Percentiles rank a stretch among this genome's conserved stretches.
These are phyloP conservation scores for Phialemonium atrogriseum DNA, from an alignment of 2,329 filamentous ascomycete genomes.

Conservation along the genomic window DNA sequence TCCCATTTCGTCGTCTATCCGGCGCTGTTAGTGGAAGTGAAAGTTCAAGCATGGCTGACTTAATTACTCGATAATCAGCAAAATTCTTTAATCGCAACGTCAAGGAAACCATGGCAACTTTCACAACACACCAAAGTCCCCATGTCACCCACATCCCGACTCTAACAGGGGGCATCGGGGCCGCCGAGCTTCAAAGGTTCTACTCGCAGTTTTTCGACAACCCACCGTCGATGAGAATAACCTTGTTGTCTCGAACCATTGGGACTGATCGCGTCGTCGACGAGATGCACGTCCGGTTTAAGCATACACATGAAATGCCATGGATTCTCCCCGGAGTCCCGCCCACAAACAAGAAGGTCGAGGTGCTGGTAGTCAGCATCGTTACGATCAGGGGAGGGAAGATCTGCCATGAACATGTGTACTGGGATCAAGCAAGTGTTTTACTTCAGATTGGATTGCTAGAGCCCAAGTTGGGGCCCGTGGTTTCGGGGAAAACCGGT, in stretches of 20 bases:
- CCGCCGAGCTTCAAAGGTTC: conserved; percentile 49
- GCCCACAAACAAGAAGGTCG: conserved; percentile 41
- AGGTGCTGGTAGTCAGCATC: conserved; percentile 50
- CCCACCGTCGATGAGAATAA: conserved; percentile 49
- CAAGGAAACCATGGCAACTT: conserved; percentile 52
- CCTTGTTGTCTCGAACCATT: conserved; percentile 56
- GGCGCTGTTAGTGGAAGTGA: neutral
- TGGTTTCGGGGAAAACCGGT: conserved; percentile 23
- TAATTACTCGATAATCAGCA: too few species aligned
- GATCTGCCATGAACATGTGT: conserved; percentile 54
- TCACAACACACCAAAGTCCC: conserved; percentile 50
- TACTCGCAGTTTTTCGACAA: conserved; percentile 59
- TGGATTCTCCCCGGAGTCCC: conserved; percentile 55
- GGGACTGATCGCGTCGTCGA: conserved; percentile 58
- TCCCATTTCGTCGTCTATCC: neutral
- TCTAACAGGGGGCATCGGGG: conserved; percentile 53
- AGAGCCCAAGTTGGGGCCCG: conserved; percentile 27
- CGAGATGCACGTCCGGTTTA: conserved; percentile 51
- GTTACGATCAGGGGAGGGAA: conserved; percentile 52
- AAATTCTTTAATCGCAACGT: conserved; percentile 51
- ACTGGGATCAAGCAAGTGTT: conserved; percentile 56
- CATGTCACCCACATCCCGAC: conserved; percentile 65
- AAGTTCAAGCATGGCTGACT: too few species aligned
- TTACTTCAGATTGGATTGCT: conserved; percentile 51
- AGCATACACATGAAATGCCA: conserved; percentile 47